Evolutionary conservation across 2,329 filamentous ascomycete genomes (phyloP), one percentile per base, ranked within the genome.

Genomic region (Diaporthe sp.): DNA sequence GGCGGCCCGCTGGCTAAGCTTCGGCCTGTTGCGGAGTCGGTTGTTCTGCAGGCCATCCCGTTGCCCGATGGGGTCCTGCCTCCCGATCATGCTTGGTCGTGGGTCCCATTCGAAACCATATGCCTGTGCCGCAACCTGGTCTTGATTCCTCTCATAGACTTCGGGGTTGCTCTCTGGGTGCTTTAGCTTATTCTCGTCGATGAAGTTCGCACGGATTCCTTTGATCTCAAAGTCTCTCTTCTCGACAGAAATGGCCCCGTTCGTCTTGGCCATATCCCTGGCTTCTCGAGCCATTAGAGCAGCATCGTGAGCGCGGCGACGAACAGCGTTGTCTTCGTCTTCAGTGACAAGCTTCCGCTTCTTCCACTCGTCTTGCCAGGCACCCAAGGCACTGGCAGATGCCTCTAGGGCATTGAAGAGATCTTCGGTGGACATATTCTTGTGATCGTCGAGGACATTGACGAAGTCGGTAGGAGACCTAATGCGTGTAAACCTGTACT

Each of bases 41-140:
- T 87, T 87, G 65, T 90, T 90, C 78, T 87, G 86, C 75, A 88
- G 84, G 37, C 90, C 90, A 57, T 94, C 83, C 51, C 86, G 84
- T 78, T 92, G 90, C 13, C 85, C 87, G 49, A 89, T 84, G 0
- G 90, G 90, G 76, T 92, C 90, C 80, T 93, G 92, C 49, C 86
- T 85, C 28, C 90, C 90, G 75, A 92, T 86, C 81, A 90, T 90
- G 76, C 87, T 87, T 3, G 88, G 87, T 71, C 90, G 88, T 13
- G 88, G 86, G 78, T 92, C 90, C 78, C 92, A 91, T 76, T 91
- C 89, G 78, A 92, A 92, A 22, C 89, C 88, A 79, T 92, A 93
- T 1, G 88, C 86, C 76, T 89, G 86, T 10, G 91, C 90, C 87
- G 90, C 89, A 76, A 91, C 85, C 73, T 86, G 86, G 82, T 92